These are phyloP conservation scores for Diaporthe batatas DNA, from an alignment of 2,329 filamentous ascomycete species.

Conservation along the genomic window DNA sequence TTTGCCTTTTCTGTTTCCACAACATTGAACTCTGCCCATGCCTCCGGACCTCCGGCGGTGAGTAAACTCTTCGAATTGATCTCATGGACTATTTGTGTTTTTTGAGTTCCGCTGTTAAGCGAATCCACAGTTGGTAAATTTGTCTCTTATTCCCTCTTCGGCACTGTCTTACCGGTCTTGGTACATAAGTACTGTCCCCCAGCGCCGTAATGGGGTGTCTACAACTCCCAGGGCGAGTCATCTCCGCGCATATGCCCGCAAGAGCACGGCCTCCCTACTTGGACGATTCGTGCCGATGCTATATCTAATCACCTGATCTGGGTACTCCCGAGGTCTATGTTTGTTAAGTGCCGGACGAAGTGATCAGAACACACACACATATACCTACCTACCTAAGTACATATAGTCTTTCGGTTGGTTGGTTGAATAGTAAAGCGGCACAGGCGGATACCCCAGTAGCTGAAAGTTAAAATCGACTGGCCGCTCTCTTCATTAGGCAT, in stretches of 20 bases:
- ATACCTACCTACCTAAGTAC: too few species aligned
- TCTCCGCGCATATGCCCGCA: background rate
- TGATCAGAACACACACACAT: background rate
- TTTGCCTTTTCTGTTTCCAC: background rate
- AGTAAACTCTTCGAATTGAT: background rate
- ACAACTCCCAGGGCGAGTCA: background rate
- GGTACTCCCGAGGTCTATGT: background rate
- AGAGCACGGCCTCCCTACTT: too few species aligned
- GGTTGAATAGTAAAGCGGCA: background rate
- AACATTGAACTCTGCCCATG: background rate
- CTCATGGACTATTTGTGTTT: too few species aligned
- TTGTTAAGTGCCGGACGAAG: background rate
- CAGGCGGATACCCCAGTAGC: background rate
- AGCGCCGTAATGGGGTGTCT: background rate
- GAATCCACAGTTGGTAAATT: too few species aligned
- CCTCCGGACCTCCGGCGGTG: conserved; percentile 30
- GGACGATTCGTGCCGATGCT: background rate
- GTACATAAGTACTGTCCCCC: too few species aligned
- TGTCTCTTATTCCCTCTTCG: background rate
- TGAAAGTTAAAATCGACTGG: background rate
- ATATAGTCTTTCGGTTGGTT: background rate
- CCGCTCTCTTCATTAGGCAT: background rate
- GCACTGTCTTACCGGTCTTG: background rate
- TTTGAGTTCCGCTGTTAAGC: too few species aligned
- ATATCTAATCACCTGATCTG: background rate